Evolutionary conservation across 2,329 filamentous ascomycete genomes (phyloP).

Genomic region (Spiromastix sp.): DNA sequence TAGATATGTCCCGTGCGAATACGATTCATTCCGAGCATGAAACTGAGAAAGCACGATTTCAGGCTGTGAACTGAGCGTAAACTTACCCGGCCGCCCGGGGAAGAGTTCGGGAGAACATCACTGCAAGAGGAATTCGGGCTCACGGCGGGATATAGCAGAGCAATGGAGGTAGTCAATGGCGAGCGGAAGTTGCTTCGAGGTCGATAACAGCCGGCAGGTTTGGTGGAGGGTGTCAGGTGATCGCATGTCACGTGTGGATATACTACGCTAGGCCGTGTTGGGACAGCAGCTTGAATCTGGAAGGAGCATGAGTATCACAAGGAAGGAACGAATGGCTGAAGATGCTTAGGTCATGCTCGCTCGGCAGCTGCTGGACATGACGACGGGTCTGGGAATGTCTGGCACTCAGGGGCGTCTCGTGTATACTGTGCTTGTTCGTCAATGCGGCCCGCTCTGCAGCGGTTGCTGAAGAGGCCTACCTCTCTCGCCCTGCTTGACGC

Average conservation of each 20-base stretch:
- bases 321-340: no score
- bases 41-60: no score
- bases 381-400: no score
- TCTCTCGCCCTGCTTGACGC: slow-evolving; percentile 28
- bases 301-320: no score
- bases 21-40: no score
- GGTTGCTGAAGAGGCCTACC: slow-evolving; percentile 32
- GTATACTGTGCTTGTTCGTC: no score
- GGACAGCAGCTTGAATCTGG: neutral
- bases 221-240: neutral
- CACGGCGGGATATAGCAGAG: slow-evolving; percentile 2
- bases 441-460: slow-evolving; percentile 35
- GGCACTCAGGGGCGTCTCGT: no score
- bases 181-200: slow-evolving; percentile 3
- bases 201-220: neutral
- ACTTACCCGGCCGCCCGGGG: slow-evolving; percentile 35
- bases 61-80: slow-evolving; percentile 4
- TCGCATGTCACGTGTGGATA: neutral
- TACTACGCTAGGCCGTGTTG: neutral
- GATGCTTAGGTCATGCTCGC: no score
- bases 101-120: slow-evolving; percentile 32
- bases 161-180: slow-evolving; percentile 19
- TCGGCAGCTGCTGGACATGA: no score
- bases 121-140: slow-evolving; percentile 19
- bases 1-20: no score